Percentiles rank a stretch among this genome's conserved stretches.
Evolutionary conservation across 2,329 filamentous ascomycete genomes (phyloP).

Genomic region (Bretziella fagacearum): DNA sequence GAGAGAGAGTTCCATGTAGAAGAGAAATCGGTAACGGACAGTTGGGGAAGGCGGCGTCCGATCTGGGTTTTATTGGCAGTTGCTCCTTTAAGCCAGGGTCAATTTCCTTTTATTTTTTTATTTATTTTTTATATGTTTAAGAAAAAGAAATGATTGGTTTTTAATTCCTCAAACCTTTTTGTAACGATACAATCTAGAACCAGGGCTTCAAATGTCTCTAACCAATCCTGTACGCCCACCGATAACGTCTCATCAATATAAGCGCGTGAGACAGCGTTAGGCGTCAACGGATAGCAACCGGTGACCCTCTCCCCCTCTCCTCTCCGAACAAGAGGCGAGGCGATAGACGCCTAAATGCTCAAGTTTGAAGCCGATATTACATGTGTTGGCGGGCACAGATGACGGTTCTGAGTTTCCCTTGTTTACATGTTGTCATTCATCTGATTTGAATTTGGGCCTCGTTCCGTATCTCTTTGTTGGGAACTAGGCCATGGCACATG

Average conservation of each 20-base stretch:
- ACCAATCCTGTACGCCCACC: background rate
- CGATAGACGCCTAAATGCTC: conserved; percentile 3
- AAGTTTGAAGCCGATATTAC: too few relatives aligned
- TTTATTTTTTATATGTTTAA: too few relatives aligned
- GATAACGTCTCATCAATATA: background rate
- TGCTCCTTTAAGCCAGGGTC: background rate
- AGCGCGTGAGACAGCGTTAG: conserved; percentile 1
- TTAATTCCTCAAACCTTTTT: too few relatives aligned
- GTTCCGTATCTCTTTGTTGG: background rate
- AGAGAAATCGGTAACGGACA: background rate
- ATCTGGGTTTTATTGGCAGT: conserved; percentile 3
- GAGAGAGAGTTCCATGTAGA: background rate
- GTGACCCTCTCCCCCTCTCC: background rate
- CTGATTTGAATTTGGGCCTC: too few relatives aligned
- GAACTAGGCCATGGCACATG: background rate
- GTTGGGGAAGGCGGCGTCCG: background rate
- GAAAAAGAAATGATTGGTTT: too few relatives aligned
- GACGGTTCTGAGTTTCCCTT: too few relatives aligned
- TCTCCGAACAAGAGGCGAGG: background rate
- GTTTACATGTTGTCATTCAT: too few relatives aligned
- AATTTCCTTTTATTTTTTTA: too few relatives aligned
- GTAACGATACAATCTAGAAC: too few relatives aligned
- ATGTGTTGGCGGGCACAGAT: conserved; percentile 1
- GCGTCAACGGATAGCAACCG: background rate
- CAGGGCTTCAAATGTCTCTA: too few relatives aligned